Evolutionary conservation across 75 land plant species (phyloP).

Genomic region (Chamaecyparis obtusa): DNA sequence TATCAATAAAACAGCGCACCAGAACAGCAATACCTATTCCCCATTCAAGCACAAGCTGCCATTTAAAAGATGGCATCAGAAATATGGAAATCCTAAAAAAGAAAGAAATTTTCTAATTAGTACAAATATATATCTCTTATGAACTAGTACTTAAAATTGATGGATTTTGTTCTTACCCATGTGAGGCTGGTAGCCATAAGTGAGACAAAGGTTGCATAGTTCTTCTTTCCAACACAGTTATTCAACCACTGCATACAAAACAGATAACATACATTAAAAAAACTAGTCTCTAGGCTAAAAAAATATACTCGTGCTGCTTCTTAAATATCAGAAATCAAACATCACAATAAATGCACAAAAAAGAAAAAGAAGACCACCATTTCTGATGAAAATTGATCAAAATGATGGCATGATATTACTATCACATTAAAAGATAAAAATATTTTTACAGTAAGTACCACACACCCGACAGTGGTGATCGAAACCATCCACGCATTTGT

Average conservation of each 20-base stretch:
- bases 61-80: constrained; percentile 9
- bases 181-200: constrained; percentile 86
- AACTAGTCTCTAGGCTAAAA: neutral
- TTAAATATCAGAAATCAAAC: neutral
- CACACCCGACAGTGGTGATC: constrained; percentile 98
- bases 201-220: constrained; percentile 80
- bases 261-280: neutral
- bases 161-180: constrained; percentile 53
- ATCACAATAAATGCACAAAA: neutral
- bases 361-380: neutral
- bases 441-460: neutral
- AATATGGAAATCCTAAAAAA: neutral
- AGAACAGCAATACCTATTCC: constrained; percentile 80
- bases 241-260: constrained; percentile 81
- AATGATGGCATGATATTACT: neutral
- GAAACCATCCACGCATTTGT: constrained; percentile 99
- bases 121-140: neutral
- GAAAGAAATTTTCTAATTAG: neutral
- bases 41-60: constrained; percentile 73
- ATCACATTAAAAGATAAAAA: neutral
- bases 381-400: neutral
- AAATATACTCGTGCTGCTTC: neutral
- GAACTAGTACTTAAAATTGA: neutral
- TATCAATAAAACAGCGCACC: constrained; percentile 81
- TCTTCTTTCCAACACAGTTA: constrained; percentile 94